These are phyloP conservation scores for Aristolochia californica DNA, from an alignment of 164 flowering plant genomes.

Conservation along the genomic window DNA sequence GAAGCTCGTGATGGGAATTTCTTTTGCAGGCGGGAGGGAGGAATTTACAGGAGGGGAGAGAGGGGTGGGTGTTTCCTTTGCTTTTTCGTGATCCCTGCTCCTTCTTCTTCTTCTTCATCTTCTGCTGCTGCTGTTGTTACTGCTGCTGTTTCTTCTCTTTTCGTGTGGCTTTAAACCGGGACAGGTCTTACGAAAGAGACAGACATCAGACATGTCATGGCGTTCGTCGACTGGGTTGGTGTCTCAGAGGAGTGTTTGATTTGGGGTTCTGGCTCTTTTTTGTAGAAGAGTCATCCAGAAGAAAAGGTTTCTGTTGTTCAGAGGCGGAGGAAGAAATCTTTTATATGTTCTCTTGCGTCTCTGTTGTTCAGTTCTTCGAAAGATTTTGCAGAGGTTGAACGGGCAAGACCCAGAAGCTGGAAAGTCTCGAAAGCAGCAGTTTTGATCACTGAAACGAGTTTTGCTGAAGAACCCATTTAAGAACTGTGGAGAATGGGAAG, in stretches of 20 bases:
- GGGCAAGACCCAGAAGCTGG: no score
- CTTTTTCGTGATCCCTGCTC: no score
- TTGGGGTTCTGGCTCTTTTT: neutral
- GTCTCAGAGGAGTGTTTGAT: neutral
- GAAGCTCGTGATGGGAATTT: slow-evolving; percentile 40
- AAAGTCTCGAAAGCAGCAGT: no score
- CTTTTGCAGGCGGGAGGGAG: slow-evolving; percentile 20
- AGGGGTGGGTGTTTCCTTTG: neutral
- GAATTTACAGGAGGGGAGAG: slow-evolving; percentile 28
- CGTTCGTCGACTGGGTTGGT: neutral
- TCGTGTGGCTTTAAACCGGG: neutral
- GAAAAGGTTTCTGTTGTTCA: neutral
- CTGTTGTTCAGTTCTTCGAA: neutral
- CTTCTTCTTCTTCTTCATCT: no score
- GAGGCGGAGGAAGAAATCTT: neutral
- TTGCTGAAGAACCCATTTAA: neutral
- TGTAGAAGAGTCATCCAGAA: no score
- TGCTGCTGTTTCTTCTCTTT: neutral
- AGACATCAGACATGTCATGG: neutral
- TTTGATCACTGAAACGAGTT: no score
- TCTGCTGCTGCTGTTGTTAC: no score
- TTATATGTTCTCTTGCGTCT: neutral
- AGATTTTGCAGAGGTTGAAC: neutral
- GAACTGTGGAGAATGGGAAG: slow-evolving; percentile 29
- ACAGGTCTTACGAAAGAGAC: neutral